phyloP scores from a whole-genome alignment of 129 eudicot species.

The Escallonia herrerae region DNA sequence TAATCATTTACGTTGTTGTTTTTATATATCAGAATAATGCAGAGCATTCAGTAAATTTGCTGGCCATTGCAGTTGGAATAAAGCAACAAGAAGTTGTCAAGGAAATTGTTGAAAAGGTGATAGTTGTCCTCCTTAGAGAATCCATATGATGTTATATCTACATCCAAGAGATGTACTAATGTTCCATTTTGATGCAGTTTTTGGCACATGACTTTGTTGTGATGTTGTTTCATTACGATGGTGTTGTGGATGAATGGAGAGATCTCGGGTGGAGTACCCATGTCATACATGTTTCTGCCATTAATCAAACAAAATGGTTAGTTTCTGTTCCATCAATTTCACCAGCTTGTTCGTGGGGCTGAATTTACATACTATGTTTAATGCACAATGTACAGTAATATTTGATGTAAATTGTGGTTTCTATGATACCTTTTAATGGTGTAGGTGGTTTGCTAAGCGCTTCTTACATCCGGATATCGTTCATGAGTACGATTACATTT shows the following conservation, averaged over 20 bases:
- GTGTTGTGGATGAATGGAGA: constrained; percentile 67
- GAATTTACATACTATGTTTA: no score
- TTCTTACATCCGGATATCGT: constrained; percentile 84
- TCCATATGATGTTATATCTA: neutral
- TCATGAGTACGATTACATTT: constrained; percentile 61
- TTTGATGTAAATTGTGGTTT: neutral
- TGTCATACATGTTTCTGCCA: constrained; percentile 72
- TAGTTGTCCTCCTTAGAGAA: neutral
- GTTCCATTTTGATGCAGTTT: constrained; percentile 46
- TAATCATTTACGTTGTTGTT: no score
- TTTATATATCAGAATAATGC: constrained; percentile 27
- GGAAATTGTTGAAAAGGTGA: constrained; percentile 64
- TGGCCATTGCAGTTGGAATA: constrained; percentile 88
- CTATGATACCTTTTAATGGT: neutral
- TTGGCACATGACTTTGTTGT: constrained; percentile 51
- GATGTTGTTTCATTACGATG: constrained; percentile 87
- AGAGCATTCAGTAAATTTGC: constrained; percentile 34
- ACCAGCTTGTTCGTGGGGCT: no score
- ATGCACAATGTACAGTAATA: no score
- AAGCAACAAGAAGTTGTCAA: constrained; percentile 67
- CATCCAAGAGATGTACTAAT: neutral
- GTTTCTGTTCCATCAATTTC: neutral
- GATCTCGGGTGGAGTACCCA: constrained; percentile 51
- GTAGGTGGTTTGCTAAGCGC: constrained; percentile 90
- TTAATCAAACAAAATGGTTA: constrained; percentile 84